A percentile compares a stretch with the other conserved stretches of the same genome.
phyloP scores from a whole-genome alignment of 495 filamentous ascomycete genomes.

The Melanomma pulvis-pyrius region DNA sequence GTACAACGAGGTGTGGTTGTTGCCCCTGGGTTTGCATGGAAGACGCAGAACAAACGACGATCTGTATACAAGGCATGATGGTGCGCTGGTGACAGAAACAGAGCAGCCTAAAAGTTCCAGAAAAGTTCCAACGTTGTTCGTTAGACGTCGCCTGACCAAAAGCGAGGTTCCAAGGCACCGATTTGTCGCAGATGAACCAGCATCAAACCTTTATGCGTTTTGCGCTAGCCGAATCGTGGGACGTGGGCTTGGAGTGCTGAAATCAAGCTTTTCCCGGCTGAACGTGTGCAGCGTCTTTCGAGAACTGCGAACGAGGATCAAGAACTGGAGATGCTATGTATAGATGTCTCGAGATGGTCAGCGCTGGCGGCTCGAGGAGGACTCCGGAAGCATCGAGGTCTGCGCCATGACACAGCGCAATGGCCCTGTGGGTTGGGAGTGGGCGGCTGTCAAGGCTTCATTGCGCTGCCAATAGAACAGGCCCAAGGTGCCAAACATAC shows the following conservation, averaged over 20 bases:
- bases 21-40: background rate
- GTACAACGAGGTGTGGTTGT: too few relatives aligned
- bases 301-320: background rate
- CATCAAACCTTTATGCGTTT: constrained; percentile 16
- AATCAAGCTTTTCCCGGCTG: background rate
- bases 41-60: background rate
- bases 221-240: constrained; percentile 5
- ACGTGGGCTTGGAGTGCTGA: background rate
- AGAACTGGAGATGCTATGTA: too few relatives aligned
- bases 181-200: background rate
- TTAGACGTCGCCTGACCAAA: too few relatives aligned
- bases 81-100: background rate
- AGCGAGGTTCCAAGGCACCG: background rate
- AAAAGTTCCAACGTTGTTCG: too few relatives aligned
- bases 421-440: background rate
- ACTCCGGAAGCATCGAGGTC: background rate
- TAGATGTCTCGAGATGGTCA: background rate
- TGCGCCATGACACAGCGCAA: too few relatives aligned
- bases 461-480: background rate
- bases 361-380: background rate
- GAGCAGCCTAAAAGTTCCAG: too few relatives aligned
- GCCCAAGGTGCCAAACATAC: background rate
- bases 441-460: too few relatives aligned
- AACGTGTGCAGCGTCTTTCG: background rate
- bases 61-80: background rate